Percentiles rank a stretch among this genome's conserved stretches.
Conservation (phyloP, 345 rosid species). For the Pseudoturritis turrita region DNA sequence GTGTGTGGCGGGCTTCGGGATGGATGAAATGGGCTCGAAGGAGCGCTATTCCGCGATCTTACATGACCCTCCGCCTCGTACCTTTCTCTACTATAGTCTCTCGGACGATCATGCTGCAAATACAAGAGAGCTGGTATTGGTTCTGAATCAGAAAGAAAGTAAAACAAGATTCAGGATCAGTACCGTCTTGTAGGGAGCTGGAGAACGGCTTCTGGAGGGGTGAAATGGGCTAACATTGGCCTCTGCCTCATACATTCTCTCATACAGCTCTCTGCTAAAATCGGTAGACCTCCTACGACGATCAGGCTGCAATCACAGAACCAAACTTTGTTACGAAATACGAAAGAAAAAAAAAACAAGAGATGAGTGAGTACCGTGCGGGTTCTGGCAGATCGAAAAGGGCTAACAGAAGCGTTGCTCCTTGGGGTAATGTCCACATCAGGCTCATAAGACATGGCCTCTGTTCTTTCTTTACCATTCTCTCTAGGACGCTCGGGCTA, state of each 20-base stretch:
- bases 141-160: background rate
- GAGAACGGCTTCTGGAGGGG: constrained; percentile 31
- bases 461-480: constrained; percentile 4
- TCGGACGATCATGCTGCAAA: constrained; percentile 20
- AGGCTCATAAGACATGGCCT: constrained; percentile 13
- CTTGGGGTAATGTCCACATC: constrained; percentile 26
- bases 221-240: constrained; percentile 33
- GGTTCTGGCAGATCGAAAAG: constrained; percentile 21
- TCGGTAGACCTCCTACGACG: constrained; percentile 27
- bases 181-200: constrained; percentile 25
- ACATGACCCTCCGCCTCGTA: constrained; percentile 8
- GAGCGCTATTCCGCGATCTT: constrained; percentile 8
- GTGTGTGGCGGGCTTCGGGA: constrained; percentile 14
- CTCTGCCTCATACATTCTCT: constrained; percentile 23
- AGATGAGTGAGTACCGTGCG: constrained; percentile 16
- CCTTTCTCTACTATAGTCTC: constrained; percentile 25
- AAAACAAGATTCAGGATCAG: background rate
- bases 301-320: constrained; percentile 22
- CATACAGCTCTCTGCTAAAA: constrained; percentile 17
- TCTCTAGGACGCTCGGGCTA: constrained; percentile 22
- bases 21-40: constrained; percentile 29
- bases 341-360: background rate
- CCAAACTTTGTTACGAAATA: background rate
- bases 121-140: background rate
- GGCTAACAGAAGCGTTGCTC: constrained; percentile 15